Conservation (phyloP, 495 filamentous ascomycete species). For the Aspergillus leporis region DNA sequence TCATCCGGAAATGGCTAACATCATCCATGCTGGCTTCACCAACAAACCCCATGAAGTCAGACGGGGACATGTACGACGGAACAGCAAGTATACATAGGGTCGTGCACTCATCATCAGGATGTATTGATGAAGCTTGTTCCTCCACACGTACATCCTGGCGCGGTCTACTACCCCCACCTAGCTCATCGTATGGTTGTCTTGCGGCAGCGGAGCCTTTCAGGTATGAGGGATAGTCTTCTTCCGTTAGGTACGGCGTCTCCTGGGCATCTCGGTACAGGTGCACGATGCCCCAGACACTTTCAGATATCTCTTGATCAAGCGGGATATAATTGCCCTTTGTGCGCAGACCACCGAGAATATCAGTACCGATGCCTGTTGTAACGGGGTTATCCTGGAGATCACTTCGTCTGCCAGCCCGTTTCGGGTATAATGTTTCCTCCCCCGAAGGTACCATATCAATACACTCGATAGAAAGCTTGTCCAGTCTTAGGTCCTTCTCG, state of each 20-base stretch:
- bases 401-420: conserved; percentile 10
- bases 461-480: conserved; percentile 61
- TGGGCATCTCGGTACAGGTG: conserved; percentile 88
- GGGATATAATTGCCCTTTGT: conserved; percentile 80
- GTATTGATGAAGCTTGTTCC: conserved; percentile 26
- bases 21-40: conserved; percentile 85
- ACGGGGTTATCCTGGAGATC: conserved; percentile 33
- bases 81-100: conserved; percentile 93
- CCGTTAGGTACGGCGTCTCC: conserved; percentile 59
- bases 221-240: conserved; percentile 42
- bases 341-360: conserved; percentile 55
- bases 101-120: conserved; percentile 67
- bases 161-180: conserved; percentile 22
- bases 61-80: conserved; percentile 86
- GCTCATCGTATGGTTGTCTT: conserved; percentile 31
- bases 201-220: conserved; percentile 46
- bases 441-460: conserved; percentile 61
- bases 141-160: conserved; percentile 13
- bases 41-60: conserved; percentile 89
- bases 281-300: conserved; percentile 89
- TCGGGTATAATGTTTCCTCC: conserved; percentile 18
- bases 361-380: conserved; percentile 50
- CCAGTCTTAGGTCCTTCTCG: conserved; percentile 63
- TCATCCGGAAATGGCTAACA: conserved; percentile 94
- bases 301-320: conserved; percentile 70